Conservation (phyloP, 2,329 filamentous ascomycete species). For the Pestalotiopsis fici region DNA sequence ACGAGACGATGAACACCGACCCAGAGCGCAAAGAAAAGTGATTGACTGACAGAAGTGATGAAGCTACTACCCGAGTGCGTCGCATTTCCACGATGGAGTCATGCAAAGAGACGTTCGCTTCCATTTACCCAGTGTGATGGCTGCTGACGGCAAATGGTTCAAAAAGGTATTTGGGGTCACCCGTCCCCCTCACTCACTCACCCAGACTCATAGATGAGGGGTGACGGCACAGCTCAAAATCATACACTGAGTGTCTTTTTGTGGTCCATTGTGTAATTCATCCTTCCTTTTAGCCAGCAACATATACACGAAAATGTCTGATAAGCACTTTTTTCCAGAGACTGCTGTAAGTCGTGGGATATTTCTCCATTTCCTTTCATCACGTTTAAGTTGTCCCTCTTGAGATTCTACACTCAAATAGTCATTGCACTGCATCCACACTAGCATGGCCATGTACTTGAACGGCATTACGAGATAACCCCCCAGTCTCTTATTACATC, state of each 20-base stretch:
- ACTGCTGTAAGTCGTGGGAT: not conserved
- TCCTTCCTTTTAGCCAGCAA: not conserved
- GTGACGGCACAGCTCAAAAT: not conserved
- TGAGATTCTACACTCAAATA: not conserved
- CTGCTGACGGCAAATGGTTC: not conserved
- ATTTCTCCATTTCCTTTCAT: not conserved
- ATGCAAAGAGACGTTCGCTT: not conserved
- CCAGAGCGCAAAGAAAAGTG: no score
- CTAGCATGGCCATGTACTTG: not conserved
- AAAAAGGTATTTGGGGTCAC: not conserved
- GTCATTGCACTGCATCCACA: not conserved
- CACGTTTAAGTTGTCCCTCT: not conserved
- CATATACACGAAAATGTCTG: slow-evolving; percentile 8
- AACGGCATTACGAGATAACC: no score
- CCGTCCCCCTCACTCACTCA: not conserved
- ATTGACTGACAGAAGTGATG: not conserved
- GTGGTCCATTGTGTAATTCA: not conserved
- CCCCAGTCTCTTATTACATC: not conserved
- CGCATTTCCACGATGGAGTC: not conserved
- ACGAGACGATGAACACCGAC: not conserved
- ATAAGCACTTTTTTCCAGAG: slow-evolving; percentile 13
- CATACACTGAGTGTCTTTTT: not conserved
- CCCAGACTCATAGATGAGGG: not conserved
- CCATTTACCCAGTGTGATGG: not conserved
- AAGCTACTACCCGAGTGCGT: not conserved